Base-by-base conservation (phyloP, 805 yeast genomes). In the Teunomyces tritomae region DNA sequence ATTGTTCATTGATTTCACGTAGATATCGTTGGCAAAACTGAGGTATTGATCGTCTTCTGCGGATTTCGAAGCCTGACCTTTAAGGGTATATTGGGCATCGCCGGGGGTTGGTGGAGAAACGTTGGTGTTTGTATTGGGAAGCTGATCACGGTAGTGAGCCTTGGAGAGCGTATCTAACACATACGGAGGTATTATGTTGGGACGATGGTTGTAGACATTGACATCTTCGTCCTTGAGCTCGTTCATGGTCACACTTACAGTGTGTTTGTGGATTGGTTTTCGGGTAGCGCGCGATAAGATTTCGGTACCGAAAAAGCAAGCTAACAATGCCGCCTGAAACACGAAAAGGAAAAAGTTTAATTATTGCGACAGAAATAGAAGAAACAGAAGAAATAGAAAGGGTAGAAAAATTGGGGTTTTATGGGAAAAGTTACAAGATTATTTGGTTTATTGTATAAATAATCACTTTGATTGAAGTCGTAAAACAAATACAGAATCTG, bases 151-250 rank as follows among this genome's bases (percentile, higher is more conserved):
- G 53, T 66, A 67, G 56, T 74, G 73, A 3, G 65, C 72, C 56
- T 65, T 67, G 3, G 76, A 64, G n/a, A 82, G 59, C 28, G 76
- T 74, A 49, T 83, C 86, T 39, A 85, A 62, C 0, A 81, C 89
- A 64, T 80, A 86, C 1, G 86, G 84, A 1, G 92, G 92, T 17
- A 73, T 66, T 27, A 66, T 64, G 36, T 66, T 67, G 11, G 77
- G 65, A 39, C 54, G 57, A 45, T 68, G 71, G 43, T 62, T 59
- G 56, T 73, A 73, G n/a, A 67, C 49, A 32, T 56, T 62, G 9
- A 67, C 57, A 34, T 58, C 56, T 14, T 26, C 16, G 14, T 37
- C 40, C 11, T 37, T 37, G 40, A 37, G 40, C 34, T 32, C 34
- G 34, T 13, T 32, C 34, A 32, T 32, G 34, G 34, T 14, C 13